Conservation (phyloP, 176 grass and related monocot species). For the Triticum turgidum region DNA sequence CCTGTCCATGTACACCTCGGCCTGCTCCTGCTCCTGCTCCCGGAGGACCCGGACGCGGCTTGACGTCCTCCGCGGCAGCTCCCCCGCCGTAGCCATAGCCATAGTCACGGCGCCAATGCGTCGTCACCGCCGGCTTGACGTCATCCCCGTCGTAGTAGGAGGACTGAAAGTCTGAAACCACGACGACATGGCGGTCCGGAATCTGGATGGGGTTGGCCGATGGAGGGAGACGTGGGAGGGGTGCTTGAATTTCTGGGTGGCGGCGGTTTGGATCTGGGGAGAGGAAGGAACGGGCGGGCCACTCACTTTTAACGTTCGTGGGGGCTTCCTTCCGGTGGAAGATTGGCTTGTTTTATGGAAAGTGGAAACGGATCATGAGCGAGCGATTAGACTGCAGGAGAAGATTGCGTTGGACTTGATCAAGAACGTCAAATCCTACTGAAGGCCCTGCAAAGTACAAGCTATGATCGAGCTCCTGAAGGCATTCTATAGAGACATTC, state of each 20-base stretch:
- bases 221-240: background rate
- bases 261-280: background rate
- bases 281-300: background rate
- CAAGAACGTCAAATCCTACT: background rate
- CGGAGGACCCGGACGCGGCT: background rate
- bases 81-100: background rate
- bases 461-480: too few relatives aligned
- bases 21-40: background rate
- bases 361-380: background rate
- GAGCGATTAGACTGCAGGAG: background rate
- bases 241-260: background rate
- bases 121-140: conserved; percentile 26
- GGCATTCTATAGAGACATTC: too few relatives aligned
- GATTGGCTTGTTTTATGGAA: background rate
- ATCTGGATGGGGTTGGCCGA: background rate
- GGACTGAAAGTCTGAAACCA: conserved; percentile 21
- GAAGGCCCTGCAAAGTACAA: too few relatives aligned
- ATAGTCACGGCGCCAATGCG: conserved; percentile 23
- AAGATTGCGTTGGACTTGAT: background rate
- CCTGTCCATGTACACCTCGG: background rate
- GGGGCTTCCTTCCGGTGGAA: conserved; percentile 12
- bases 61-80: background rate
- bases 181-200: conserved; percentile 18
- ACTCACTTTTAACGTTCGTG: background rate
- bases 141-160: conserved; percentile 22